These are phyloP conservation scores for Asclepias syriaca DNA, from an alignment of 257 asterid species.

Conservation along the genomic window DNA sequence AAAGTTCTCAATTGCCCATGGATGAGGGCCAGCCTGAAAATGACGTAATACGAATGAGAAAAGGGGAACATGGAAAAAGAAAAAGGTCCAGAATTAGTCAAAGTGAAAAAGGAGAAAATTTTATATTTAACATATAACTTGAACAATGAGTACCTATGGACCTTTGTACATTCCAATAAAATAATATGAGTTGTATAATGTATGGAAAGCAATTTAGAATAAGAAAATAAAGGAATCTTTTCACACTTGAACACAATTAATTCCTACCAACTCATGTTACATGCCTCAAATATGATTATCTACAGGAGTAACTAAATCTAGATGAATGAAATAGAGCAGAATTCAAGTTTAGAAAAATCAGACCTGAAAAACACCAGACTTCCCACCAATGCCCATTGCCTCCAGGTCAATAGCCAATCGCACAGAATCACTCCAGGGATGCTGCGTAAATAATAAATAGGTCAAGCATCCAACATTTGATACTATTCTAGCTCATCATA, in stretches of 20 bases:
- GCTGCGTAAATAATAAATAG: conserved; percentile 45
- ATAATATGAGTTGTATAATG: not conserved
- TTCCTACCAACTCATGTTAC: not conserved
- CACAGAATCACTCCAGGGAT: conserved; percentile 88
- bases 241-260: not conserved
- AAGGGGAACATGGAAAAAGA: conserved; percentile 10
- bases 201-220: conserved; percentile 1
- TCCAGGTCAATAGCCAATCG: conserved; percentile 88
- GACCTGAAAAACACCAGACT: conserved; percentile 91
- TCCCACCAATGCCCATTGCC: conserved; percentile 98
- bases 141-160: not conserved
- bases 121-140: not conserved
- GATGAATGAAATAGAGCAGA: conserved; percentile 9
- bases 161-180: not conserved
- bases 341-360: conserved; percentile 13
- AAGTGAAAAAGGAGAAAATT: not conserved
- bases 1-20: conserved; percentile 88
- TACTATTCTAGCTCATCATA: conserved; percentile 8
- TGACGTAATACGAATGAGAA: conserved; percentile 11
- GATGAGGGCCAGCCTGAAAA: conserved; percentile 93
- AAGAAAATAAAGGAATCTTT: not conserved
- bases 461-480: conserved; percentile 15
- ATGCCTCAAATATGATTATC: not conserved
- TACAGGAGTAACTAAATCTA: conserved; percentile 4
- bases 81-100: not conserved